Evolutionary conservation across 225 moss, liverwort and hornwort species (phyloP), one percentile per base, ranked within the genome.

Genomic region (Rhytidiadelphus loreus): DNA sequence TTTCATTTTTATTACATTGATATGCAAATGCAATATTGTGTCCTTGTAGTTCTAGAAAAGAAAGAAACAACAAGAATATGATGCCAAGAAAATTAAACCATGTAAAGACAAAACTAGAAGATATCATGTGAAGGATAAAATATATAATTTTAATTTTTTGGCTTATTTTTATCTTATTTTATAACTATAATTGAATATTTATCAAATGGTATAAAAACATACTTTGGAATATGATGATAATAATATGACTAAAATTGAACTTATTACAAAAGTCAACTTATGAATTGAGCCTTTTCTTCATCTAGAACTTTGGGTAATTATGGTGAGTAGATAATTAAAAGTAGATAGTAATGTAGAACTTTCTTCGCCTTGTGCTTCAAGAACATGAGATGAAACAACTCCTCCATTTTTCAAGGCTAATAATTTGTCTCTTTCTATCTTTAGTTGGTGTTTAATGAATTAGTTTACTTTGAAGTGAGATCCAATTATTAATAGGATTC

Each of bases 31-130:
- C 11, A 80, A 58, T 41, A 46, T 8, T 24, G 3, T 32, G 0
- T 2, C 4, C 1, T 60, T 14, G 0, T 4, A 60, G 4, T 60
- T 32, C 8, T 0, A 13, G 20, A 9, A 4, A 8, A 14, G 1
- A 56, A 79, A 4, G n/a, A 79, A 58, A 41, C 2, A 28, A 28
- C 6, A 0, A 1, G 18, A 28, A 39, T 19, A 79, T 11, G 1
- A 18, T 28, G 12, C 11, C 1, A 18, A 58, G 3, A 58, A 58
- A 39, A 28, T 18, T 0, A 25, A 28, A 58, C 7, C 1, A 17
- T 58, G 19, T 6, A 19, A 56, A 56, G 7, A 2, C 1, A 28
- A 11, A 57, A 16, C 7, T 28, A 18, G 1, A 58, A 28, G 1
- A 79, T 18, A 41, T 26, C 26, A n/a, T 1, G 1, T n/a, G 4